Evolutionary conservation across 495 filamentous ascomycete genomes (phyloP), one percentile per base, ranked within the genome.

Genomic region (Daldinia grandis): DNA sequence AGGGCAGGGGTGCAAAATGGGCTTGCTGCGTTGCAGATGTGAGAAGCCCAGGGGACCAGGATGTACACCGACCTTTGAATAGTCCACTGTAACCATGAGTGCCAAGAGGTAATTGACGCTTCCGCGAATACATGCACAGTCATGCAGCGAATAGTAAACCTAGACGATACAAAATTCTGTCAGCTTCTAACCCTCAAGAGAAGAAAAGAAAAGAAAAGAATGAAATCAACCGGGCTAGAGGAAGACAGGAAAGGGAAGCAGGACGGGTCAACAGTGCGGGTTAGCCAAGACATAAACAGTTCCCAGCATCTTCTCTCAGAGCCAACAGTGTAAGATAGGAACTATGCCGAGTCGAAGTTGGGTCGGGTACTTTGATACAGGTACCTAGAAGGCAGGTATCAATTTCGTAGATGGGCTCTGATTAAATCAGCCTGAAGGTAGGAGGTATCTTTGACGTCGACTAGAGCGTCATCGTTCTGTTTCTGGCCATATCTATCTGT

Each of bases 51-150:
- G 30, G 69, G 69, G 64, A 64, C 57, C 54, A 54, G 64, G 65
- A 66, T 73, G 57, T 73, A 68, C 70, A 73, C 70, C 70, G 70
- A 69, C 70, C 70, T 73, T 73, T 69, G 61, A 33, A 55, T 57
- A 65, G 57, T 68, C 65, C 69, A 67, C 69, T 72, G 64, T 68
- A 72, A 72, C 69, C 69, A 65, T 65, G 7, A 24, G 37, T 62
- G 70, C 70, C 70, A 73, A 69, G n/a, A n/a, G n/a, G 65, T 57
- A 47, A 58, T 64, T 58, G 47, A 58, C 64, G 31, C 61, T 35
- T 68, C 61, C 63, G 69, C 58, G 56, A 56, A 50, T 66, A 64
- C 47, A 66, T 66, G 64, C 58, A 61, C 60, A 5, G 55, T 67
- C 64, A 67, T 69, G 51, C 65, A 73, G 58, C 62, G 30, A 65